Base-by-base conservation (phyloP, 768 basidiomycete genomes). In the Hortiboletus flavorubellus region DNA sequence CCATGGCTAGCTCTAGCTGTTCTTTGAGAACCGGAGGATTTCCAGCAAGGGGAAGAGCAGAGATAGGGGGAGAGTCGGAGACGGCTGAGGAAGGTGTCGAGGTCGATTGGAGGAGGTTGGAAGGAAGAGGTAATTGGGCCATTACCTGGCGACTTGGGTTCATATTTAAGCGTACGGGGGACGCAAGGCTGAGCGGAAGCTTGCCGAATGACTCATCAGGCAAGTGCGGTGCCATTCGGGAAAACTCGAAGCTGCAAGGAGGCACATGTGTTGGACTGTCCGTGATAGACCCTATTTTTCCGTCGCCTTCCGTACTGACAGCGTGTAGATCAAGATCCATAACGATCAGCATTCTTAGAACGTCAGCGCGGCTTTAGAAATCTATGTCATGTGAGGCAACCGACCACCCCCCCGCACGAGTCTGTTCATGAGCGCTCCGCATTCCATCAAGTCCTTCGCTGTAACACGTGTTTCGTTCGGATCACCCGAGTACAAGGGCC, bases 151-250 rank as follows among this genome's bases (percentile, higher is more conserved):
- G 21, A 23, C 1, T 31, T 4, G 5, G 15, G 11, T 4, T 35
- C 46, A 59, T 65, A 68, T 70, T 72, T 72, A 72, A 68, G 31
- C 47, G 60, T 55, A 60, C 34, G 45, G 34, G 31, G 2, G 14
- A 23, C 34, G 53, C 54, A 42, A 63, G 58, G 67, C 52, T 34
- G 41, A 42, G 56, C 42, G 47, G 37, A 5, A 23, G 21, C 41
- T 29, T 48, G 51, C 35, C 47, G 58, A 56, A 14, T 18, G 46
- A 59, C 21, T 21, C 21, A 21, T 38, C 51, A 63, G 54, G 49
- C 33, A 39, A 63, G 51, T 31, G 56, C 53, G 41, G 48, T 41
- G 41, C 26, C 21, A 21, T 26, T 26, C 26, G 35, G 40, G 34
- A 30, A 18, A 44, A 41, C 33, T 45, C 39, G 53, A 60, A 21